These are phyloP conservation scores for Thraustotheca clavata DNA, from an alignment of 352 stramenopile species.

Conservation along the genomic window DNA sequence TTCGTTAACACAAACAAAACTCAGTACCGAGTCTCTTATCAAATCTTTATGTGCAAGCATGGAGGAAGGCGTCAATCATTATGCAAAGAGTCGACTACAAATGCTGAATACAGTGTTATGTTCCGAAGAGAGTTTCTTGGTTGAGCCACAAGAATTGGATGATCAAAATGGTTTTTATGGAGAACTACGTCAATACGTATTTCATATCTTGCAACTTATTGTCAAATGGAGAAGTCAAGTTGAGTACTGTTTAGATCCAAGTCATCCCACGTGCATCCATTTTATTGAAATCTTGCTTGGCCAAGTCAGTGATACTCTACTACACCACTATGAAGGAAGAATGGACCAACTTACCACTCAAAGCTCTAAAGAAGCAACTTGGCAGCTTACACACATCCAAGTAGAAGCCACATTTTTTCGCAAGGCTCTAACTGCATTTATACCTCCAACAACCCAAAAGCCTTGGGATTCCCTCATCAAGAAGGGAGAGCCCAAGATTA, in stretches of 20 bases:
- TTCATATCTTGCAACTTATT: conserved; percentile 67
- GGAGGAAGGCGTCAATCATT: neutral
- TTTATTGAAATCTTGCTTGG: neutral
- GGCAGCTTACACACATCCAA: conserved; percentile 51
- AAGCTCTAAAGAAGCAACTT: conserved; percentile 27
- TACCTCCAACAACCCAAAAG: conserved; percentile 44
- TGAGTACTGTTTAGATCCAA: conserved; percentile 52
- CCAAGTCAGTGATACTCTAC: neutral
- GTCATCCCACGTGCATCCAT: conserved; percentile 21
- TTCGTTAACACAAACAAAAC: conserved; percentile 2
- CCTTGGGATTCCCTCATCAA: conserved; percentile 44
- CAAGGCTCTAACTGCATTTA: conserved; percentile 41
- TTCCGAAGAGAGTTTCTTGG: neutral
- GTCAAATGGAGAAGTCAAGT: conserved; percentile 66
- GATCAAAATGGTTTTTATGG: neutral
- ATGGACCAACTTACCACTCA: conserved; percentile 25
- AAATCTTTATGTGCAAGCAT: too few species aligned
- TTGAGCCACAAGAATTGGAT: neutral
- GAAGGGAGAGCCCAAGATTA: conserved; percentile 29
- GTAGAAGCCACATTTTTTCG: conserved; percentile 72
- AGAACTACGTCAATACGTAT: conserved; percentile 65
- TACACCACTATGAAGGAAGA: neutral
- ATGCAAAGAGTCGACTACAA: neutral
- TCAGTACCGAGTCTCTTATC: too few species aligned
- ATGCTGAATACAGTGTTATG: neutral